Percentiles rank a stretch among this genome's conserved stretches.
phyloP scores from a whole-genome alignment of 306 rosid species.

The Fragaria iinumae region DNA sequence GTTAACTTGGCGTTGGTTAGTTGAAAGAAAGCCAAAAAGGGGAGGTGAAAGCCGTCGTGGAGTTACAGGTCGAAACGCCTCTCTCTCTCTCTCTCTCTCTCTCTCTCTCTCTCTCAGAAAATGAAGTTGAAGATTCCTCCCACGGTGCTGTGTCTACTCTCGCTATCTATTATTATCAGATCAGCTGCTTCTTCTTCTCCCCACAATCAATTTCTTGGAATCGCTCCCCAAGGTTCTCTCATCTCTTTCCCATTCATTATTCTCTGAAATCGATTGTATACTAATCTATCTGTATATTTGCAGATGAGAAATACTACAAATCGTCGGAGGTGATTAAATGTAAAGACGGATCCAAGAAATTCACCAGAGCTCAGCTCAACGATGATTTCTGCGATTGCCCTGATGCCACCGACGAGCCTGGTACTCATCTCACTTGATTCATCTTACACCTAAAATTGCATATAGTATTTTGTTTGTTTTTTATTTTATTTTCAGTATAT shows the following conservation, averaged over 20 bases:
- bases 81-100: background rate
- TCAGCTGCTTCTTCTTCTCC: conserved; percentile 50
- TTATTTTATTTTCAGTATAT: no score
- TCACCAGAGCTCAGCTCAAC: conserved; percentile 74
- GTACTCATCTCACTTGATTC: conserved; percentile 27
- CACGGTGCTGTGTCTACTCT: conserved; percentile 6
- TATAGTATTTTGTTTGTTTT: no score
- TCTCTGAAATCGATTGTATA: background rate
- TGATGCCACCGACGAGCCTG: conserved; percentile 98
- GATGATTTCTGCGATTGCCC: conserved; percentile 91
- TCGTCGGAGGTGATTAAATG: conserved; percentile 67
- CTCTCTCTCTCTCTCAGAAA: background rate
- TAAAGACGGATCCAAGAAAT: conserved; percentile 77
- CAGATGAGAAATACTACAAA: conserved; percentile 75
- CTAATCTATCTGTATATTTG: background rate
- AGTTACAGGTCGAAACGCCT: background rate
- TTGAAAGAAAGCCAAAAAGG: background rate
- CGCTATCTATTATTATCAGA: conserved; percentile 29
- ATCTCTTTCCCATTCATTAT: background rate
- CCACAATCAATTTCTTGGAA: conserved; percentile 54
- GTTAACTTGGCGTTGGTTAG: background rate
- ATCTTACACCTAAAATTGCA: background rate
- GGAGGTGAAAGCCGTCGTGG: conserved; percentile 1
- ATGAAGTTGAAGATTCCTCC: conserved; percentile 32
- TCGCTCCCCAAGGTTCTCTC: conserved; percentile 68